Evolutionary conservation across 73 alveolate genomes (phyloP), one percentile per base, ranked within the genome.

Genomic region (Paraurostyla sp.): DNA sequence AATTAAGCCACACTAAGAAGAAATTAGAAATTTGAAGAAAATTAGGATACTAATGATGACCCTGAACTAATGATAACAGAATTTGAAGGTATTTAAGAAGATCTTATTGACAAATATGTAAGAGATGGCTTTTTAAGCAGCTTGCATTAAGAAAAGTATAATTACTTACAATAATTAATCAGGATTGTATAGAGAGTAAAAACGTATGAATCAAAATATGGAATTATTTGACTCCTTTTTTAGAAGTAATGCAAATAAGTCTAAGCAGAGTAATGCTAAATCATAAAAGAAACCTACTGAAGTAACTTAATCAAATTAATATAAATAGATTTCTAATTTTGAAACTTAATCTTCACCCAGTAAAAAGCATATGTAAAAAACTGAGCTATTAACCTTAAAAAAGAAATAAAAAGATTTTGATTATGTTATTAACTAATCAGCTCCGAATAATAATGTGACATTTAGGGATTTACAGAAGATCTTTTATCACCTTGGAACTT

Each of bases 401-500:
- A 65, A 65, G 23, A 65, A 65, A 65, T 22, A 16, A 18, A 65
- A 30, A 65, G 82, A 65, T 65, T 22, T 65, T 13, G 82, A 65
- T 9, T 18, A 7, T 65, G 82, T 65, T 2, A 30, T 65, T 7
- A 36, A 65, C 13, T 30, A 65, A 38, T 56, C 41, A 65, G 6
- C 82, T 36, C 18, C 18, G 1, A 32, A 65, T 1, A 36, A 22
- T 1, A 65, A 65, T 16, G 41, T 38, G 32, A 16, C 9, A 65
- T 25, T 6, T 38, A 15, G 60, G 18, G 13, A 65, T 15, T 11
- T 65, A 30, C 56, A 36, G 18, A 65, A 38, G 46, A 32, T 65
- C 9, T 65, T 65, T 22, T 65, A 65, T 65, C 82, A 65, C 23
- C 41, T 65, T 18, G 82, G 82, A 13, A 65, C 82, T 6, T 65